phyloP scores from a whole-genome alignment of 495 filamentous ascomycete genomes.

The Annulohypoxylon moriforme region DNA sequence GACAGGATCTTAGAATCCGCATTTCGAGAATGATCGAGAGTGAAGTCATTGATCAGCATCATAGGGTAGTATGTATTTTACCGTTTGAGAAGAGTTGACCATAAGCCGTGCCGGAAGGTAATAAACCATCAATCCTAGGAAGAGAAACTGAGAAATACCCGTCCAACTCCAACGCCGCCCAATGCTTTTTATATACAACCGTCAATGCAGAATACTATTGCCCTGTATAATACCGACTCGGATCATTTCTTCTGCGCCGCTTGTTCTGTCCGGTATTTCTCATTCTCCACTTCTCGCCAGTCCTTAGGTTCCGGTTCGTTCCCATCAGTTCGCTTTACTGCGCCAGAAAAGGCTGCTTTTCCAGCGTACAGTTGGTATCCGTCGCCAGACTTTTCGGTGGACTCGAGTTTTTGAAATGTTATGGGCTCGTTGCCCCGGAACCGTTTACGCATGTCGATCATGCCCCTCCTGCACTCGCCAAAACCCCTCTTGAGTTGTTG shows the following conservation, averaged over 20 bases:
- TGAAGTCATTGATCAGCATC: not conserved
- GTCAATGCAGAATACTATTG: not conserved
- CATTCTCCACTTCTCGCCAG: slow-evolving; percentile 68
- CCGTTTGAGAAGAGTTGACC: slow-evolving; percentile 23
- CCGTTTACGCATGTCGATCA: slow-evolving; percentile 98
- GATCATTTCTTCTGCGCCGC: slow-evolving; percentile 37
- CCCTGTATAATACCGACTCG: not conserved
- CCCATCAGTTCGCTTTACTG: slow-evolving; percentile 61
- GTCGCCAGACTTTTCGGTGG: slow-evolving; percentile 64
- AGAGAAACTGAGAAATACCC: slow-evolving; percentile 17
- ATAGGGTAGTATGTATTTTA: not conserved
- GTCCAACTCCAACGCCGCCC: slow-evolving; percentile 37
- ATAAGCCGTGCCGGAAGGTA: slow-evolving; percentile 3
- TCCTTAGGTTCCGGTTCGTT: slow-evolving; percentile 62
- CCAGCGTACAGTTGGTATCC: slow-evolving; percentile 84
- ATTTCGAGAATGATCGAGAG: not conserved
- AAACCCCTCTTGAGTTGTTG: slow-evolving; percentile 94
- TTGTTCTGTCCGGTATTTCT: slow-evolving; percentile 59
- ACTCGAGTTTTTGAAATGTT: slow-evolving; percentile 68
- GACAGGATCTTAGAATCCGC: not conserved
- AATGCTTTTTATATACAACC: slow-evolving; percentile 34
- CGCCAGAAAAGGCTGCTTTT: slow-evolving; percentile 71
- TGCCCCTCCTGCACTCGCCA: slow-evolving; percentile 92
- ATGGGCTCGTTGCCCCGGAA: slow-evolving; percentile 96
- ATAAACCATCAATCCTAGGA: not conserved